These are phyloP conservation scores for Fusarium pininemorale DNA, from an alignment of 2,329 filamentous ascomycete species.

Conservation along the genomic window DNA sequence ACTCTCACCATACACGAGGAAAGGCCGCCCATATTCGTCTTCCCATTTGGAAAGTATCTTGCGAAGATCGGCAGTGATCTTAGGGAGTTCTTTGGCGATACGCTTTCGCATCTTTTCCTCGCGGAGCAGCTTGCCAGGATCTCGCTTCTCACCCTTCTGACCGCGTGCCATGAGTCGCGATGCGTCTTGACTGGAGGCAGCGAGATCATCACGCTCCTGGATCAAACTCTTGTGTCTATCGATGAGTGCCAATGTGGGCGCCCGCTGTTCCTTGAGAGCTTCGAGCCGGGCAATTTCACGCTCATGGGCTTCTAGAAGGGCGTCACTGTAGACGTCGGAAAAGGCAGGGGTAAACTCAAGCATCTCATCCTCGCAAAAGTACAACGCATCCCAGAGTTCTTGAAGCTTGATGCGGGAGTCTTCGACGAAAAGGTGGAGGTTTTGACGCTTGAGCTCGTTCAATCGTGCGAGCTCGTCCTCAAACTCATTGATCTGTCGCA, in stretches of 20 bases:
- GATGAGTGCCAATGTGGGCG: conserved; percentile 82
- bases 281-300: conserved; percentile 87
- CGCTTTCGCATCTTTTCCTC: conserved; percentile 99
- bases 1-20: conserved; percentile 89
- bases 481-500: conserved; percentile 94
- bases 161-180: conserved; percentile 92
- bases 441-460: conserved; percentile 93
- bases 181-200: conserved; percentile 92
- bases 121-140: conserved; percentile 90
- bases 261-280: conserved; percentile 83
- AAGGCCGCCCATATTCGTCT: conserved; percentile 91
- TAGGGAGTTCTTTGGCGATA: conserved; percentile 94
- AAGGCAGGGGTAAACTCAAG: conserved; percentile 97
- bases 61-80: conserved; percentile 84
- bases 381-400: conserved; percentile 93
- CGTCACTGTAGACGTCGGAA: conserved; percentile 96
- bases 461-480: conserved; percentile 88
- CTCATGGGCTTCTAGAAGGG: conserved; percentile 93
- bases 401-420: conserved; percentile 91
- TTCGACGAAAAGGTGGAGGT: conserved; percentile 94
- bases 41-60: conserved; percentile 89
- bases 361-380: conserved; percentile 98
- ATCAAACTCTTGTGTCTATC: conserved; percentile 86
- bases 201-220: conserved; percentile 85
- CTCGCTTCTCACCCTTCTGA: conserved; percentile 91